Conservation (phyloP, 192 early-diverging fungal genomes). For the Mortierella claussenii region DNA sequence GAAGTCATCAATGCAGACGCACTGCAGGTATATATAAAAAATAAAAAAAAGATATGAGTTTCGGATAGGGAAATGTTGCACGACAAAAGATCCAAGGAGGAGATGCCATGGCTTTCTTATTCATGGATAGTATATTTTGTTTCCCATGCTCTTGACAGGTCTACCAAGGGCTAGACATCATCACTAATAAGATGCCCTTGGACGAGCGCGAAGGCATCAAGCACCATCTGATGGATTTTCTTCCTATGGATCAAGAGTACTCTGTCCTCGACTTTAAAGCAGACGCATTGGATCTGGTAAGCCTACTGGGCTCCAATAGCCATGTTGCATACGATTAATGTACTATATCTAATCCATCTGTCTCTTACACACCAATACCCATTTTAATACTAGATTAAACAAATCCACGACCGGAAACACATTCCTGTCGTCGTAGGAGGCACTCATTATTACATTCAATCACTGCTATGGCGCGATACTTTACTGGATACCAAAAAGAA, state of each 20-base stretch:
- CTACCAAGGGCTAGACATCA: slow-evolving; percentile 90
- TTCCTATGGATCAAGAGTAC: slow-evolving; percentile 82
- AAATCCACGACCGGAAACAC: slow-evolving; percentile 75
- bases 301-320: not conserved
- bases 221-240: slow-evolving; percentile 90
- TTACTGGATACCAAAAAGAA: slow-evolving; percentile 58
- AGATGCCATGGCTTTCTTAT: not conserved
- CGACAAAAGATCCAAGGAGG: not conserved
- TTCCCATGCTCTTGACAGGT: slow-evolving; percentile 60
- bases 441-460: slow-evolving; percentile 98
- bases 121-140: not conserved
- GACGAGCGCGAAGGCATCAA: slow-evolving; percentile 73
- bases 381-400: slow-evolving; percentile 72
- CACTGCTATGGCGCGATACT: slow-evolving; percentile 81
- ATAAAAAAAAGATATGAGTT: not conserved
- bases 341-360: not conserved
- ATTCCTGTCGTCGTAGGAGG: slow-evolving; percentile 94
- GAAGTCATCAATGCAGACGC: slow-evolving; percentile 97
- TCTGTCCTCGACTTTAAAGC: slow-evolving; percentile 85
- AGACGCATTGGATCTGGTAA: slow-evolving; percentile 78
- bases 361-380: not conserved
- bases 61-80: not conserved
- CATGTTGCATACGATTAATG: not conserved
- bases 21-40: slow-evolving; percentile 74
- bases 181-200: slow-evolving; percentile 92